Percentiles rank a stretch among this genome's conserved stretches.
phyloP scores from a whole-genome alignment of 2,329 filamentous ascomycete species.

The Scytalidium sp. region DNA sequence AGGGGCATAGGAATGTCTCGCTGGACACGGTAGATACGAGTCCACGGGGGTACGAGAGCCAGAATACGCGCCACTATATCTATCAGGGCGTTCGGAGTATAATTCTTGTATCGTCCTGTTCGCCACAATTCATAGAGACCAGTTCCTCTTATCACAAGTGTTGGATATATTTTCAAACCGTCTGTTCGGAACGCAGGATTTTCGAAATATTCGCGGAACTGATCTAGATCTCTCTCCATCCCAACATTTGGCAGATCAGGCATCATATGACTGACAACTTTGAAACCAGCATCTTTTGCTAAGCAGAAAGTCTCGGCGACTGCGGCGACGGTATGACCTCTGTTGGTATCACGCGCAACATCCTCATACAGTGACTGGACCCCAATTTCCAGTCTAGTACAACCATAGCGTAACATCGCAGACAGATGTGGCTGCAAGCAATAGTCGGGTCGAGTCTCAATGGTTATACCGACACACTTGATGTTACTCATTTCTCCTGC shows the following conservation, averaged over 20 bases:
- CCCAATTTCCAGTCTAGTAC: conserved; percentile 89
- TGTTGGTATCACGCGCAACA: conserved; percentile 95
- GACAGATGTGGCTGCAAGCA: conserved; percentile 93
- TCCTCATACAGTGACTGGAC: conserved; percentile 98
- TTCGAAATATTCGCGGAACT: conserved; percentile 97
- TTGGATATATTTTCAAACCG: conserved; percentile 96
- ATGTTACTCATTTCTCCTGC: conserved; percentile 95
- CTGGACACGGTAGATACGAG: conserved; percentile 96
- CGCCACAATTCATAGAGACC: conserved; percentile 97
- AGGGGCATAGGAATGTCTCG: conserved; percentile 99
- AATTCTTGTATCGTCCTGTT: conserved; percentile 96
- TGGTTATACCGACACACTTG: conserved; percentile 98
- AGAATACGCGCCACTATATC: conserved; percentile 96
- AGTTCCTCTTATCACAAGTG: conserved; percentile 92
- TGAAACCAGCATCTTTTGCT: conserved; percentile 98
- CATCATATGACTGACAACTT: conserved; percentile 99
- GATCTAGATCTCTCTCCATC: conserved; percentile 95
- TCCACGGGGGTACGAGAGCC: conserved; percentile 94
- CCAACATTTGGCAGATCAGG: conserved; percentile 96
- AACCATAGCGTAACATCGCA: conserved; percentile 96
- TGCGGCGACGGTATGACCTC: conserved; percentile 91
- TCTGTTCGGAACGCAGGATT: conserved; percentile 95
- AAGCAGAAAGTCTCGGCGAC: conserved; percentile 96
- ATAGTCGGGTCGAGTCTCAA: conserved; percentile 96
- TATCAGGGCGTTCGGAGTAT: conserved; percentile 94